Base-by-base conservation (phyloP, 1,284 basidiomycete species). In the Xanthoconium separans region DNA sequence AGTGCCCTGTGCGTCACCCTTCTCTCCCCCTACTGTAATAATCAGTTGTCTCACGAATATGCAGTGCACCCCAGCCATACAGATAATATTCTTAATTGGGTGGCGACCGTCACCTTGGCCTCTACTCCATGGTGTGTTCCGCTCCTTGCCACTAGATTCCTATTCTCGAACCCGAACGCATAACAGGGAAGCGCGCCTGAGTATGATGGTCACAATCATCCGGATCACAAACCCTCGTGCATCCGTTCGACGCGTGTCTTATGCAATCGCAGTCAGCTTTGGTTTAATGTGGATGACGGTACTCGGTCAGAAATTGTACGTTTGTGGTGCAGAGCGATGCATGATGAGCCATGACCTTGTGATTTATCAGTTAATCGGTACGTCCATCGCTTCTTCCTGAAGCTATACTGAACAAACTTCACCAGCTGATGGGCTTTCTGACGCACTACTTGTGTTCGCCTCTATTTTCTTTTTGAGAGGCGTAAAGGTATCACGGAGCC, bases 401-500 rank as follows among this genome's bases (percentile, higher is more conserved):
- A 4, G 29, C 1, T 34, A 18, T 31, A 11, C 27, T 13, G 34
- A 58, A 42, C 27, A 8, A 41, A 41, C 33, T 6, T 13, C 33
- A 2, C 15, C 34, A 66, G 63, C 55, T 15, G 66, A 68, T 44
- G 40, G 16, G 8, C 55, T 78, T 66, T 47, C 70, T 61, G 44
- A 76, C 10, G 6, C 18, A 8, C 20, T 56, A 42, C 55, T 62
- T 27, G 48, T 60, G 44, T 41, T 52, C 11, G 45, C 51, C 8
- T 55, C 65, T 8, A 20, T 58, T n/a, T 51, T 45, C 43, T 45
- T 68, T 20, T 47, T 63, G 13, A 53, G 18, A 22, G 60, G 47
- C 12, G 30, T 55, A n/a, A 60, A 50, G 29, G 45, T 68, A 42
- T 44, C 55, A 6, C 51, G 47, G 6, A 43, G 47, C 27, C 61